These are phyloP conservation scores for Rosa lucieae DNA, from an alignment of 306 rosid genomes.

Conservation along the genomic window DNA sequence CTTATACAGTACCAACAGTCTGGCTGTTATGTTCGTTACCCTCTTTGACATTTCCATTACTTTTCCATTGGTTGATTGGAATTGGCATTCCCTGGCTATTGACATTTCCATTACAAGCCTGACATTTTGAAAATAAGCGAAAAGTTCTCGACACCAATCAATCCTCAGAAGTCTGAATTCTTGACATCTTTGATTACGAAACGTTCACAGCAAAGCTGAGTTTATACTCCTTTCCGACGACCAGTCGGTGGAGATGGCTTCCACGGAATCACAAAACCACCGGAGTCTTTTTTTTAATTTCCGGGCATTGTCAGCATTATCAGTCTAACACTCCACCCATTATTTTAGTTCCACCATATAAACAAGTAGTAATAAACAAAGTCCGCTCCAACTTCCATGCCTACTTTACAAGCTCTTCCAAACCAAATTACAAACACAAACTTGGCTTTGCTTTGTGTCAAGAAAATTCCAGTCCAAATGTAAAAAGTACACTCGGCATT, in stretches of 20 bases:
- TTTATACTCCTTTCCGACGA: not conserved
- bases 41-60: not conserved
- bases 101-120: not conserved
- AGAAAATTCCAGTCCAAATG: not conserved
- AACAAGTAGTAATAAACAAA: not conserved
- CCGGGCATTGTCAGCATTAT: not conserved
- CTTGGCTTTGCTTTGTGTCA: not conserved
- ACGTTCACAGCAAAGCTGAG: not conserved
- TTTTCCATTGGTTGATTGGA: not conserved
- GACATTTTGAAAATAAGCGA: not conserved
- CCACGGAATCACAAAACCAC: not conserved
- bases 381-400: not conserved
- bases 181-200: constrained; percentile 2
- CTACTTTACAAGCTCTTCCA: not conserved
- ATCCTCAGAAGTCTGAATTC: not conserved
- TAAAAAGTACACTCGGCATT: not conserved
- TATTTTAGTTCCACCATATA: not conserved
- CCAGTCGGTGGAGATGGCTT: not conserved
- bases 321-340: not conserved
- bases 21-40: not conserved
- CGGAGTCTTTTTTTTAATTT: not conserved
- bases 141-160: not conserved
- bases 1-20: not conserved
- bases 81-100: not conserved
- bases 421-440: not conserved